These are phyloP conservation scores for Gonium pectorale DNA, from an alignment of 139 green algal species.

Conservation along the genomic window DNA sequence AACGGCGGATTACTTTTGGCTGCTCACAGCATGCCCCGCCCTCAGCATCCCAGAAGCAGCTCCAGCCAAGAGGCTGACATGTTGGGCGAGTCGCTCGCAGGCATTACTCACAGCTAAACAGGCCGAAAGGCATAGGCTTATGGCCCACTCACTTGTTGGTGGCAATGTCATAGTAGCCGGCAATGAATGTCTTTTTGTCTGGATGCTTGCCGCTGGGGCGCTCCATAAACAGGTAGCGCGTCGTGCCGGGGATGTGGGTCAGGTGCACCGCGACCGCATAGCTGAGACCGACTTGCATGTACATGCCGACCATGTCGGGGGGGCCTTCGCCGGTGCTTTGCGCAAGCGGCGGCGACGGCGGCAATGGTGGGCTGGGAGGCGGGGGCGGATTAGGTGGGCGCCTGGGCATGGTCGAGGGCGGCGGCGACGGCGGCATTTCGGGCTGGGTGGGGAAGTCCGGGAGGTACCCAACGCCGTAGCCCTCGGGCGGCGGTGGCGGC, in stretches of 20 bases:
- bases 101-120: too few species aligned
- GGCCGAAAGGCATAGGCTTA: too few species aligned
- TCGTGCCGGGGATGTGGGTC: conserved; percentile 46
- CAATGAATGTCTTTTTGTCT: conserved; percentile 45
- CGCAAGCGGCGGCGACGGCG: background rate
- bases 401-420: too few species aligned
- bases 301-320: conserved; percentile 10
- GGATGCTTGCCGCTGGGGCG: conserved; percentile 56
- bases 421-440: background rate
- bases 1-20: too few species aligned
- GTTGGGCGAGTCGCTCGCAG: too few species aligned
- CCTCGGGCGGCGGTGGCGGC: conserved; percentile 22
- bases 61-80: too few species aligned
- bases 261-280: conserved; percentile 43
- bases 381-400: too few species aligned
- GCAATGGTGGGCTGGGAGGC: conserved; percentile 8
- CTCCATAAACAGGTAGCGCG: conserved; percentile 51
- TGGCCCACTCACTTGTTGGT: conserved; percentile 40
- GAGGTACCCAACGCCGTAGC: conserved; percentile 38
- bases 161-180: conserved; percentile 42
- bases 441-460: conserved; percentile 17
- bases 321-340: background rate
- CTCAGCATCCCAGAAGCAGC: too few species aligned
- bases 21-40: too few species aligned
- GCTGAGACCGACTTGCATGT: conserved; percentile 5